These are phyloP conservation scores for Pseudogymnoascus sp. DNA, from an alignment of 2,329 filamentous ascomycete genomes.

Conservation along the genomic window DNA sequence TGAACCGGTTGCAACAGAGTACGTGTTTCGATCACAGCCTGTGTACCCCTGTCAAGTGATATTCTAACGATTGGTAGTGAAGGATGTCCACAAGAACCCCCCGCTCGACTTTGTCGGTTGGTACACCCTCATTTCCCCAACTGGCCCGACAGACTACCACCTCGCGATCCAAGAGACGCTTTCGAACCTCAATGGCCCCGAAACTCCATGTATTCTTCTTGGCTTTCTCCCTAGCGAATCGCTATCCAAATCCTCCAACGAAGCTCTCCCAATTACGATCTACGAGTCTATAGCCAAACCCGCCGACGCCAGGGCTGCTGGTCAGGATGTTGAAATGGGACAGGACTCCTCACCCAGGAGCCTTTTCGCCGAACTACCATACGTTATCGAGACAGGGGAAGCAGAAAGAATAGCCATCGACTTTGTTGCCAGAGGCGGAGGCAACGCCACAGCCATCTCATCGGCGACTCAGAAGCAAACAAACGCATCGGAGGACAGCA, in stretches of 20 bases:
- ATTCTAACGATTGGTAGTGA: slow-evolving; percentile 48
- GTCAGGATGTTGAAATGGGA: slow-evolving; percentile 64
- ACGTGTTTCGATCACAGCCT: slow-evolving; percentile 28
- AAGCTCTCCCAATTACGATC: slow-evolving; percentile 79
- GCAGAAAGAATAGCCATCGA: slow-evolving; percentile 98
- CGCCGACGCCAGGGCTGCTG: slow-evolving; percentile 47
- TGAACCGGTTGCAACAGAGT: slow-evolving; percentile 77
- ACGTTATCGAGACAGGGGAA: slow-evolving; percentile 85
- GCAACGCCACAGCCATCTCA: slow-evolving; percentile 61
- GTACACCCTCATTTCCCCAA: slow-evolving; percentile 70
- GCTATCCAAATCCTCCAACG: slow-evolving; percentile 49
- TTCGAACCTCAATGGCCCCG: neutral
- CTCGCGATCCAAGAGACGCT: slow-evolving; percentile 51
- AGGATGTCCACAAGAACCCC: slow-evolving; percentile 77
- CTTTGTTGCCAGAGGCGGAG: slow-evolving; percentile 77
- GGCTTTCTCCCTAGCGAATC: slow-evolving; percentile 69
- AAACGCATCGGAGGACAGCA: slow-evolving; percentile 23
- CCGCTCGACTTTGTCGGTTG: slow-evolving; percentile 82
- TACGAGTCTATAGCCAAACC: slow-evolving; percentile 79
- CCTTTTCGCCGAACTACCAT: slow-evolving; percentile 75
- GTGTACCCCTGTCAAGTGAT: neutral
- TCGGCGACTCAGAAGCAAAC: slow-evolving; percentile 20
- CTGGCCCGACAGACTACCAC: slow-evolving; percentile 59
- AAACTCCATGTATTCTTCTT: slow-evolving; percentile 50
- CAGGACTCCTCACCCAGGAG: slow-evolving; percentile 47